A percentile compares a stretch with the other conserved stretches of the same genome.
These are phyloP conservation scores for Metschnikowia lachancei DNA, from an alignment of 805 yeast genomes.

Conservation along the genomic window DNA sequence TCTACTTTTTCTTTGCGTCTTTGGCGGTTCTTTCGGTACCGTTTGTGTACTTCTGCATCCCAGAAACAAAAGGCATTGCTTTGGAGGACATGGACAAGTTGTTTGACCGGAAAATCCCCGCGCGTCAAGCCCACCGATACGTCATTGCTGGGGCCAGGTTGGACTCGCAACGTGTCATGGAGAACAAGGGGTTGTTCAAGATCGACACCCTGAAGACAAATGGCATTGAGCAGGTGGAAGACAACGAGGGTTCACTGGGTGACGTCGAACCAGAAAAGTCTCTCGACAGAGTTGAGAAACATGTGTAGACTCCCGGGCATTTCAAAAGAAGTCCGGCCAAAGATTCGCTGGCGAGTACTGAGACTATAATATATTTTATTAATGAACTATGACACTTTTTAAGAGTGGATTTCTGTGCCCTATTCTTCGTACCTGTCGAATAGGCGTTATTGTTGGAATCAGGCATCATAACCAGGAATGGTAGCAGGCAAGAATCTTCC, in stretches of 20 bases:
- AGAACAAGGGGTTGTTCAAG: conserved; percentile 20
- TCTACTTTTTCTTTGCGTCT: conserved; percentile 37
- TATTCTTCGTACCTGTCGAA: too few species aligned
- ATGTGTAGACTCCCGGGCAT: too few species aligned
- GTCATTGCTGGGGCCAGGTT: conserved; percentile 21
- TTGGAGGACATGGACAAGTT: conserved; percentile 31
- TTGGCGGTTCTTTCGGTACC: conserved; percentile 35
- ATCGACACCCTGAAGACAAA: conserved; percentile 23
- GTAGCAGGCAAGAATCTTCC: too few species aligned
- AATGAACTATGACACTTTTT: too few species aligned
- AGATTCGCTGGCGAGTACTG: too few species aligned
- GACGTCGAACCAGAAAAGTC: too few species aligned
- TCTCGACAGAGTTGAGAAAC: too few species aligned
- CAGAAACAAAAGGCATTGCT: conserved; percentile 41
- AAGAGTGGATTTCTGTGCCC: too few species aligned
- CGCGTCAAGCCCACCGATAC: conserved; percentile 23
- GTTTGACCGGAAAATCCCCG: conserved; percentile 24
- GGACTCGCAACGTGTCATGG: conserved; percentile 19
- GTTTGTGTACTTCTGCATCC: conserved; percentile 37
- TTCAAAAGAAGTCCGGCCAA: too few species aligned
- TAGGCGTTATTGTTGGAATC: too few species aligned
- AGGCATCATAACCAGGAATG: too few species aligned
- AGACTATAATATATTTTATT: too few species aligned
- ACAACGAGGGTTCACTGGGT: not conserved
- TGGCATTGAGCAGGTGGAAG: conserved; percentile 22